Evolutionary conservation across 768 basidiomycete species (phyloP), one percentile per base, ranked within the genome.

Genomic region (Boletus eberwhitei): DNA sequence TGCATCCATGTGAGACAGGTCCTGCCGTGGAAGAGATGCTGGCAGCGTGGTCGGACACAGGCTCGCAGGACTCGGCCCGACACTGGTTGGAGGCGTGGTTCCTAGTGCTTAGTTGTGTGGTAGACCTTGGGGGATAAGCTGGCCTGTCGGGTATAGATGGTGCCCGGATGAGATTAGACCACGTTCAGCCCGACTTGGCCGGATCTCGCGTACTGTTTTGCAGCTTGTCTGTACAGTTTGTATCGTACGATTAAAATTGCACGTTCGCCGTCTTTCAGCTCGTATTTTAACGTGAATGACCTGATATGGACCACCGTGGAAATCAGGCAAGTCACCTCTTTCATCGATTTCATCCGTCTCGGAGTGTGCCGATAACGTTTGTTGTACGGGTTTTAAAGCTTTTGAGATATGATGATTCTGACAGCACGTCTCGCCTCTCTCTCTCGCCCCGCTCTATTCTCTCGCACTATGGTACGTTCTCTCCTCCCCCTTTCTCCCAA

Each of bases 1-100:
- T 96, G 37, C 93, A 96, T 67, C 93, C 93, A 11, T 96, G 93
- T 67, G 85, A 90, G 67, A 88, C 86, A 4, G 77, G 78, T 11
- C 70, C 69, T 34, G 81, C 84, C 1, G 81, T 96, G 2, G 73
- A 74, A 22, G 93, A 95, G 70, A 72, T 96, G 21, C 66, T 93
- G 71, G 60, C 64, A 21, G 87, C 84, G 57, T 41, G 54, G 68
- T 50, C 54, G 16, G 55, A 52, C 16, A 43, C 14, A 19, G 35
- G 36, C 16, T 32, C 38, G 36, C 31, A 52, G 19, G 55, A 46
- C 24, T 42, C 75, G 12, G 66, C 61, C 26, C 44, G 44, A 41
- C 48, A 48, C 3, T 88, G 84, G 87, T 52, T 92, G 61, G 83
- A 89, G 64, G 73, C 78, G 4, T 96, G 93, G 93, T 81, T 93